A percentile compares a stretch with the other conserved stretches of the same genome.
phyloP scores from a whole-genome alignment of 768 basidiomycete genomes.

The Tylopilus rubrobrunneus region DNA sequence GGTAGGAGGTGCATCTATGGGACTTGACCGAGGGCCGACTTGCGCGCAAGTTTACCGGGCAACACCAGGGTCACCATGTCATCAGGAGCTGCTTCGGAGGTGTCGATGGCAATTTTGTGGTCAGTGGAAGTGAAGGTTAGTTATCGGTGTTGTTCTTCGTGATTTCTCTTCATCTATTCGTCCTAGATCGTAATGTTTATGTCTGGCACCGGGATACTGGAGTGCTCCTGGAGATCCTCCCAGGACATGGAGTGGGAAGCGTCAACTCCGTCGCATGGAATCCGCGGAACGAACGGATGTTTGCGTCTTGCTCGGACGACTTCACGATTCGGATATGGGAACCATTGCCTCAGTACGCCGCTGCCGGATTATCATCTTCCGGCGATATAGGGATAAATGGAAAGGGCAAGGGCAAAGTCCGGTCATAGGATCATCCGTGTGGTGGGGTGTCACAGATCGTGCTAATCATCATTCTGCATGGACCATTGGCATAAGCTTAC shows the following conservation, averaged over 20 bases:
- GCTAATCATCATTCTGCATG: conserved; percentile 25
- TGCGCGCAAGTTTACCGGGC: conserved; percentile 80
- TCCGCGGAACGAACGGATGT: conserved; percentile 82
- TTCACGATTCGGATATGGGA: conserved; percentile 90
- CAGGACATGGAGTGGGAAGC: conserved; percentile 83
- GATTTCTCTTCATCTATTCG: conserved; percentile 9
- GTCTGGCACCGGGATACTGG: conserved; percentile 92
- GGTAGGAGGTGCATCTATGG: conserved; percentile 87
- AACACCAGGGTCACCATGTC: conserved; percentile 77
- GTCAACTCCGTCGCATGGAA: conserved; percentile 99
- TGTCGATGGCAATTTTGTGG: conserved; percentile 79
- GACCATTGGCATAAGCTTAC: conserved; percentile 27
- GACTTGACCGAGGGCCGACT: conserved; percentile 67
- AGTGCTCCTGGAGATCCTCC: conserved; percentile 76
- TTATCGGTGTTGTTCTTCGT: neutral
- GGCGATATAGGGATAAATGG: conserved; percentile 34
- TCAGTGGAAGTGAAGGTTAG: conserved; percentile 94
- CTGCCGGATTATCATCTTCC: conserved; percentile 16
- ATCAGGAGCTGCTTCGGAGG: conserved; percentile 96
- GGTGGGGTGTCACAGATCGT: conserved; percentile 12
- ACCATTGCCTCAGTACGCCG: conserved; percentile 25
- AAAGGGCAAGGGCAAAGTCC: conserved; percentile 64
- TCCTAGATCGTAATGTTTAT: conserved; percentile 85
- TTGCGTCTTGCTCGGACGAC: conserved; percentile 96
- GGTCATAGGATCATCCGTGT: conserved; percentile 36